Evolutionary conservation across 1,284 basidiomycete genomes (phyloP).

Genomic region (Exsudoporus floridanus): DNA sequence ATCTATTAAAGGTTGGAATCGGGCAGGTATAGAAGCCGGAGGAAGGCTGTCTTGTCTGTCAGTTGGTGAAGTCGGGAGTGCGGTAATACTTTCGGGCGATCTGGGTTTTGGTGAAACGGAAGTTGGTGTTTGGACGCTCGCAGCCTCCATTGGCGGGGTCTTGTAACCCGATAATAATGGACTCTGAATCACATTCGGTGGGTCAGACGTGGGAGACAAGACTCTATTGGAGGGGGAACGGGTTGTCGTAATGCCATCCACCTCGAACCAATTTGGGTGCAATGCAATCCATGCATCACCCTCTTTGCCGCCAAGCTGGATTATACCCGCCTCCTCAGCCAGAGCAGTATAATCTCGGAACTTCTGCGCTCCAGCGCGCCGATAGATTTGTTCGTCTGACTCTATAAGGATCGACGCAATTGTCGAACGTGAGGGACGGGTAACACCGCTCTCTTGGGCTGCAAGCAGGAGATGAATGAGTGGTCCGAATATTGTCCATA

Average conservation of each 20-base stretch:
- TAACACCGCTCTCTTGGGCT: conserved; percentile 31
- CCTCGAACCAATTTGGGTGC: conserved; percentile 33
- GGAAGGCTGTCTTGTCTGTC: neutral
- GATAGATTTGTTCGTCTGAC: conserved; percentile 39
- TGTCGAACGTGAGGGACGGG: conserved; percentile 39
- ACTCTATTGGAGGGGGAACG: conserved; percentile 1
- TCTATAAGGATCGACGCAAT: conserved; percentile 41
- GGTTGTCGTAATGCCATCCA: neutral
- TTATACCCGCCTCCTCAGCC: conserved; percentile 46
- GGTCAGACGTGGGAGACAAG: conserved; percentile 17
- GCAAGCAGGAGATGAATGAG: conserved; percentile 33
- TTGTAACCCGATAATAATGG: conserved; percentile 9
- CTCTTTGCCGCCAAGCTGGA: conserved; percentile 47
- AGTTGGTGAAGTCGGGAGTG: neutral
- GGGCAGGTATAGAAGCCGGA: conserved; percentile 13
- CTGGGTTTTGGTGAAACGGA: neutral
- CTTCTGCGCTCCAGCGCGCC: conserved; percentile 40
- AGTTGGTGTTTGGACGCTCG: neutral
- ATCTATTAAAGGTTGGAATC: conserved; percentile 31
- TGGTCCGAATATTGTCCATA: conserved; percentile 21
- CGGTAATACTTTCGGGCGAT: neutral
- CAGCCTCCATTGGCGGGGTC: conserved; percentile 7
- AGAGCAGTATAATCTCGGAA: conserved; percentile 48
- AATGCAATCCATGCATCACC: conserved; percentile 50
- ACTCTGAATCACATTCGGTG: conserved; percentile 4